phyloP scores from a whole-genome alignment of 768 basidiomycete species.

The Lactarius vividus region DNA sequence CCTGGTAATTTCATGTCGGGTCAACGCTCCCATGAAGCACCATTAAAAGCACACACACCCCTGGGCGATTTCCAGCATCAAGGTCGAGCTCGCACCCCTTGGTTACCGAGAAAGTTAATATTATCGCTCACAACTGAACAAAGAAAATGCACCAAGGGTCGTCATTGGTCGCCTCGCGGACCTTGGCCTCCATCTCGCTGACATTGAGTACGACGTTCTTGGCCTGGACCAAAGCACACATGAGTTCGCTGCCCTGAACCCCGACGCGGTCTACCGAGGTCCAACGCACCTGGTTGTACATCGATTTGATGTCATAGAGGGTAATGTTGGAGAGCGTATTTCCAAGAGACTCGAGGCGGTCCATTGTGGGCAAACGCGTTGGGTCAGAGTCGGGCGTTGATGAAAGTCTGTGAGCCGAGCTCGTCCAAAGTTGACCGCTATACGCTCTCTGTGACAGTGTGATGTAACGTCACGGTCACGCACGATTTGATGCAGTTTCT shows the following conservation, averaged over 20 bases:
- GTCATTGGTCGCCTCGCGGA: conserved; percentile 94
- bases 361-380: conserved; percentile 52
- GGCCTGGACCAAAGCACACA: conserved; percentile 49
- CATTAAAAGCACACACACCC: conserved; percentile 56
- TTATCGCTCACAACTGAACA: not conserved
- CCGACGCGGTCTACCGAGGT: not conserved
- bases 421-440: not conserved
- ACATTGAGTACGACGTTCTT: conserved; percentile 96
- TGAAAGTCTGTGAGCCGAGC: not conserved
- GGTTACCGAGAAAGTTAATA: conserved; percentile 10
- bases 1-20: conserved; percentile 41
- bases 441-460: not conserved
- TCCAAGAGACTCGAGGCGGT: conserved; percentile 72
- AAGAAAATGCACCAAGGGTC: conserved; percentile 84
- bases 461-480: not conserved
- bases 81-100: conserved; percentile 95
- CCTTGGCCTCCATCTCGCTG: conserved; percentile 96
- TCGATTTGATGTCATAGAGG: conserved; percentile 89
- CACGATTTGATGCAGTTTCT: too few relatives aligned
- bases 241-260: not conserved
- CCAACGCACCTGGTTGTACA: conserved; percentile 85
- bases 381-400: not conserved
- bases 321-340: conserved; percentile 78
- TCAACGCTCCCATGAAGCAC: not conserved
- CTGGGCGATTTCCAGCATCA: conserved; percentile 99